Evolutionary conservation across 345 rosid species (phyloP).

Genomic region (thale cress (Arabidopsis thaliana)): TAIR10.1 NC_003070.9:27991001-27991500

Average conservation of each 20-base stretch:
- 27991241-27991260: constrained; percentile 58
- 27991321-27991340: constrained; percentile 34
- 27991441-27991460: constrained; percentile 84
- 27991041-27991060: constrained; percentile 58
- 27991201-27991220: constrained; percentile 13
- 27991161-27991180: background rate
- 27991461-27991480: constrained; percentile 89
- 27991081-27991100: constrained; percentile 51
- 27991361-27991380: constrained; percentile 49
- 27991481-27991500: constrained; percentile 79
- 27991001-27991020: constrained; percentile 34
- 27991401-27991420: constrained; percentile 78
- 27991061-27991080: constrained; percentile 51
- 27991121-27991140: constrained; percentile 42
- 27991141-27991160: constrained; percentile 20
- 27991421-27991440: constrained; percentile 94
- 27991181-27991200: background rate
- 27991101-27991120: constrained; percentile 67
- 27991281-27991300: constrained; percentile 71
- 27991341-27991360: constrained; percentile 31
- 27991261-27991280: constrained; percentile 73
- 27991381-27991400: constrained; percentile 67
- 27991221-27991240: constrained; percentile 6
- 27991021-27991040: constrained; percentile 14
- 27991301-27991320: constrained; percentile 45